Conservation (phyloP, 2,329 filamentous ascomycete genomes). For the Exserohilum turcica region DNA sequence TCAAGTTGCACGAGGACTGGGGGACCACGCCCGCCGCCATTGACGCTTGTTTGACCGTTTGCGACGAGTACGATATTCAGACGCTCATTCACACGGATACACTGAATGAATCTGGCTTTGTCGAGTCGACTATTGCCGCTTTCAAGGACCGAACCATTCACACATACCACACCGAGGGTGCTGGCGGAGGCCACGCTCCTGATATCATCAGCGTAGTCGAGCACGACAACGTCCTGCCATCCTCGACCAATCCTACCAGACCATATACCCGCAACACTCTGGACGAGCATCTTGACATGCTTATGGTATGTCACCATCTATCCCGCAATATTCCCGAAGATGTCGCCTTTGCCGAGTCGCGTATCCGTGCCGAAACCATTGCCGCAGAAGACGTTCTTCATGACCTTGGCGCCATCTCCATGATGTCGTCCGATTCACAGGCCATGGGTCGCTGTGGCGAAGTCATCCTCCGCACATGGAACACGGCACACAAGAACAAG, state of each 20-base stretch:
- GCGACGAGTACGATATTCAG: conserved; percentile 90
- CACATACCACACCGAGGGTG: conserved; percentile 96
- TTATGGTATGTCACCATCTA: conserved; percentile 97
- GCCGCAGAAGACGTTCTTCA: conserved; percentile 95
- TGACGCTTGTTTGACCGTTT: conserved; percentile 78
- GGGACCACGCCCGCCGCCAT: conserved; percentile 89
- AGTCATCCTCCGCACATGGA: conserved; percentile 91
- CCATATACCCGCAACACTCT: conserved; percentile 91
- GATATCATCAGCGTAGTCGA: conserved; percentile 96
- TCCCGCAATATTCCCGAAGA: conserved; percentile 93
- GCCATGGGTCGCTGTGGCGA: conserved; percentile 97
- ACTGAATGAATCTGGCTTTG: conserved; percentile 95
- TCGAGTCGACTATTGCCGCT: conserved; percentile 85
- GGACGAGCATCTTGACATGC: conserved; percentile 96
- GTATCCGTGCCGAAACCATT: conserved; percentile 94
- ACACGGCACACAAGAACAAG: conserved; percentile 97
- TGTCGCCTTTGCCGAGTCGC: conserved; percentile 90
- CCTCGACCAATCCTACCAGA: conserved; percentile 88
- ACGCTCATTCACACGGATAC: conserved; percentile 96
- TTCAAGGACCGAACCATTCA: conserved; percentile 89
- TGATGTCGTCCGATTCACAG: conserved; percentile 96
- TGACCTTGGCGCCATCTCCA: conserved; percentile 91
- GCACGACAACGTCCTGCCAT: conserved; percentile 84
- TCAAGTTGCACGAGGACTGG: conserved; percentile 98
- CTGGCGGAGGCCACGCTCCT: conserved; percentile 90